These are phyloP conservation scores for Penicillium oxalicum DNA, from an alignment of 2,329 filamentous ascomycete genomes.

Conservation along the genomic window DNA sequence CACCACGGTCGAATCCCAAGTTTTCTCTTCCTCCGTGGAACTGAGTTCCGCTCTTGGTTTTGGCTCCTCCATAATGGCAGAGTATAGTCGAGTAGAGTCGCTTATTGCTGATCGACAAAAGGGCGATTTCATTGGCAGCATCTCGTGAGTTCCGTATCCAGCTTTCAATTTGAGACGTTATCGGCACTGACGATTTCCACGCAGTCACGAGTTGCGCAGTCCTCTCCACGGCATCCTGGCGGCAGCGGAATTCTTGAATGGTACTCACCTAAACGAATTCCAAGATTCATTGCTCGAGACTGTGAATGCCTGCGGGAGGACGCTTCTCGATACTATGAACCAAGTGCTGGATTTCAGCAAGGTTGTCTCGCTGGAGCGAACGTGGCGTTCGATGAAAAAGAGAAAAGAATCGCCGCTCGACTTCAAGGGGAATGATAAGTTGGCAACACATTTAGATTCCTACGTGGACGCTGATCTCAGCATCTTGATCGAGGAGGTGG, in stretches of 20 bases:
- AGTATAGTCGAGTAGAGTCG: slow-evolving; percentile 39
- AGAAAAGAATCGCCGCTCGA: slow-evolving; percentile 24
- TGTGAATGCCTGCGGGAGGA: slow-evolving; percentile 39
- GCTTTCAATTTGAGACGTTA: background rate
- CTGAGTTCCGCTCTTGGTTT: slow-evolving; percentile 39
- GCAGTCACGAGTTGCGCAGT: slow-evolving; percentile 36
- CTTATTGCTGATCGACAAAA: slow-evolving; percentile 41
- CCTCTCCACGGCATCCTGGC: slow-evolving; percentile 41
- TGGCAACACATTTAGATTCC: slow-evolving; percentile 30
- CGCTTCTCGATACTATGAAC: slow-evolving; percentile 41
- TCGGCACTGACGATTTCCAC: background rate
- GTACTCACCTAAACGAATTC: slow-evolving; percentile 35
- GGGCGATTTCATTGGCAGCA: slow-evolving; percentile 41
- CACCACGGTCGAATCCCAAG: slow-evolving; percentile 33
- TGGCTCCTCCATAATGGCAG: slow-evolving; percentile 39
- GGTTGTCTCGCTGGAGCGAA: slow-evolving; percentile 39
- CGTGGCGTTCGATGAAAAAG: slow-evolving; percentile 30
- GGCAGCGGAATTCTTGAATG: slow-evolving; percentile 38
- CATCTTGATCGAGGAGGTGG: slow-evolving; percentile 48
- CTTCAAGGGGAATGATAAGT: slow-evolving; percentile 24
- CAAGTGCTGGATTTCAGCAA: slow-evolving; percentile 49
- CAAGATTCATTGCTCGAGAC: slow-evolving; percentile 37
- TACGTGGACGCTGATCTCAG: slow-evolving; percentile 39
- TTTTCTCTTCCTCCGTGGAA: slow-evolving; percentile 35
- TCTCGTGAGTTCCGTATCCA: slow-evolving; percentile 22